Evolutionary conservation across 78 protist genomes (phyloP).

Genomic region (Cyanophora paradoxa): DNA sequence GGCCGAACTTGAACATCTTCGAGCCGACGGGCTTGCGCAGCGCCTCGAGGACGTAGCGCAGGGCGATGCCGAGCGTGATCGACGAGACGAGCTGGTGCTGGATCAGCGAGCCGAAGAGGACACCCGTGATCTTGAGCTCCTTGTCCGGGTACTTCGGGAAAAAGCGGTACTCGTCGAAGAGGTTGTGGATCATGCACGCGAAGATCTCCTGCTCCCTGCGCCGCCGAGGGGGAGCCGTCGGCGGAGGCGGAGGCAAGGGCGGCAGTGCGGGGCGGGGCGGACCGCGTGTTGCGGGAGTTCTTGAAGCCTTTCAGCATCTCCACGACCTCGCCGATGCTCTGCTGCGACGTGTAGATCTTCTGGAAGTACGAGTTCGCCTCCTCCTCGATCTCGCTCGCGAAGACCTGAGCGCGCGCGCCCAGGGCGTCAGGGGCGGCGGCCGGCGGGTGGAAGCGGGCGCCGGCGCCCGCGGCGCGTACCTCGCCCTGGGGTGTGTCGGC

Average conservation of each 20-base stretch:
- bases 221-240: too few species aligned
- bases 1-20: constrained; percentile 76
- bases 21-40: constrained; percentile 32
- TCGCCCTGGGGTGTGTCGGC: background rate
- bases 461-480: background rate
- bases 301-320: constrained; percentile 44
- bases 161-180: constrained; percentile 88
- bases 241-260: too few species aligned
- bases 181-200: constrained; percentile 81
- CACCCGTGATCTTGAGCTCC: constrained; percentile 78
- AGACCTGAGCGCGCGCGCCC: background rate
- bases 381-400: constrained; percentile 61
- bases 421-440: background rate
- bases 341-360: constrained; percentile 46
- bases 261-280: too few species aligned
- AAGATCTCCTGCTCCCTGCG: constrained; percentile 53
- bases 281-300: background rate
- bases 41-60: constrained; percentile 74
- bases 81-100: constrained; percentile 62
- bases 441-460: background rate
- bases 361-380: constrained; percentile 71
- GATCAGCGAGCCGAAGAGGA: constrained; percentile 81
- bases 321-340: constrained; percentile 39
- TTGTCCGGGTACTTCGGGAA: constrained; percentile 80
- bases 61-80: constrained; percentile 51